Percentiles rank a stretch among this genome's conserved stretches.
Evolutionary conservation across 1,284 basidiomycete species (phyloP).

Genomic region (Tylopilus sp.): DNA sequence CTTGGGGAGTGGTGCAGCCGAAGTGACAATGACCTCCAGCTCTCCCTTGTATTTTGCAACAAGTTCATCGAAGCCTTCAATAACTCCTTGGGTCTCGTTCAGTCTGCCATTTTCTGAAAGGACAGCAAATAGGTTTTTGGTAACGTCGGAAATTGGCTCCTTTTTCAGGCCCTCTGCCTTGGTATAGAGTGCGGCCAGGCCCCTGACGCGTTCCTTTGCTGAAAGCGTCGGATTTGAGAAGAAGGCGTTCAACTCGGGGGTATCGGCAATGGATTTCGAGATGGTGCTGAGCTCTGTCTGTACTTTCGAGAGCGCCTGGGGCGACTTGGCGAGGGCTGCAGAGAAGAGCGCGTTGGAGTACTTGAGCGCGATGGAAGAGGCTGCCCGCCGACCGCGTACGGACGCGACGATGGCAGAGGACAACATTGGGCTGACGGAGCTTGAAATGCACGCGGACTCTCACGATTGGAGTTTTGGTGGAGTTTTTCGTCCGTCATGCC

Average conservation of each 20-base stretch:
- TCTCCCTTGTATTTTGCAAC: constrained; percentile 91
- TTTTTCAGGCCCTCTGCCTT: constrained; percentile 62
- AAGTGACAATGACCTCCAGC: constrained; percentile 89
- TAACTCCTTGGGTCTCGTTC: constrained; percentile 77
- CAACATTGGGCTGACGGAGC: constrained; percentile 29
- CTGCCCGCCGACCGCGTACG: constrained; percentile 52
- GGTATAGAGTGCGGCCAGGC: constrained; percentile 65
- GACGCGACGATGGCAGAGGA: constrained; percentile 38
- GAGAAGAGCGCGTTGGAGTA: constrained; percentile 94
- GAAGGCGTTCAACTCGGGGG: constrained; percentile 64
- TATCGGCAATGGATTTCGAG: constrained; percentile 59
- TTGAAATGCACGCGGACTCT: constrained; percentile 8
- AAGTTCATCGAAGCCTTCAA: constrained; percentile 88
- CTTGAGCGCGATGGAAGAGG: constrained; percentile 75
- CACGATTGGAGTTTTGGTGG: neutral
- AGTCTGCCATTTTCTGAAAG: constrained; percentile 94
- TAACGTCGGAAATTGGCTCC: constrained; percentile 75
- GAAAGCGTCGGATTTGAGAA: constrained; percentile 89
- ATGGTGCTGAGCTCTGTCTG: constrained; percentile 75
- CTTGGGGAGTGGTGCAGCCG: constrained; percentile 72
- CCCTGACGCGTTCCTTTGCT: constrained; percentile 65
- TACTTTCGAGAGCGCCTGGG: constrained; percentile 74
- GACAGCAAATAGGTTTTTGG: constrained; percentile 88
- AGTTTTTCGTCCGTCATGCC: constrained; percentile 18
- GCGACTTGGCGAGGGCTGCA: constrained; percentile 84